A percentile compares a stretch with the other conserved stretches of the same genome.
Evolutionary conservation across 2,329 filamentous ascomycete genomes (phyloP).

Genomic region (Zopfia rhizophila): DNA sequence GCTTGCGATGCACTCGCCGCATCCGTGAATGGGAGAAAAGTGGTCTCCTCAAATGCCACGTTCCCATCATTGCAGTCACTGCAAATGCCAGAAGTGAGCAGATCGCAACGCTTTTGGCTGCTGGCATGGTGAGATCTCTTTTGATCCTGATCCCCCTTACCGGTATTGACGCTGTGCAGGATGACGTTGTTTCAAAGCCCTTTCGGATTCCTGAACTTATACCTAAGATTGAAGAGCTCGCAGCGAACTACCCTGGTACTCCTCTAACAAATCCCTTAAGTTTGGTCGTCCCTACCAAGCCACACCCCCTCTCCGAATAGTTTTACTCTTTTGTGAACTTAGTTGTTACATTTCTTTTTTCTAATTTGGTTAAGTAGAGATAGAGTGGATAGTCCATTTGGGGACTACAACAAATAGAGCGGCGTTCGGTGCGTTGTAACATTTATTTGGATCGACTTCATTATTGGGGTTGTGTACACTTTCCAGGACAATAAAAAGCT

Average conservation of each 20-base stretch:
- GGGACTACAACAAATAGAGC: too few relatives aligned
- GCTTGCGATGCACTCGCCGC: slow-evolving; percentile 48
- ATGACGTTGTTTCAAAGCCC: slow-evolving; percentile 62
- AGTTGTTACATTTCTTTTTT: too few relatives aligned
- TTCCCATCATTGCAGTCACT: slow-evolving; percentile 56
- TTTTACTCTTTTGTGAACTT: too few relatives aligned
- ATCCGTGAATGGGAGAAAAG: slow-evolving; percentile 51
- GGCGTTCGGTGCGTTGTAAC: too few relatives aligned
- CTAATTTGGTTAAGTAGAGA: too few relatives aligned
- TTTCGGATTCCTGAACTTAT: slow-evolving; percentile 62
- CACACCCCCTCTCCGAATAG: too few relatives aligned
- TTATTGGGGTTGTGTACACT: too few relatives aligned
- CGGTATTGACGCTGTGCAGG: slow-evolving; percentile 39
- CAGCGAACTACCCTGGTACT: slow-evolving; percentile 31
- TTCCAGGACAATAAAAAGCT: too few relatives aligned
- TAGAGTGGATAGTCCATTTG: too few relatives aligned
- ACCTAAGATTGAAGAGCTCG: slow-evolving; percentile 62
- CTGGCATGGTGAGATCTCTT: slow-evolving; percentile 46
- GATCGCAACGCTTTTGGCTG: slow-evolving; percentile 49
- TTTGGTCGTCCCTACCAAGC: slow-evolving; percentile 13
- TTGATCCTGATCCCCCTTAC: too few relatives aligned
- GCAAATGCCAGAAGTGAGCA: slow-evolving; percentile 54
- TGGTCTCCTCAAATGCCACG: slow-evolving; percentile 45
- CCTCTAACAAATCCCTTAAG: slow-evolving; percentile 1
- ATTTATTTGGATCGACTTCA: too few relatives aligned